phyloP scores from a whole-genome alignment of 495 filamentous ascomycete genomes.

The Xylaria bambusicola region DNA sequence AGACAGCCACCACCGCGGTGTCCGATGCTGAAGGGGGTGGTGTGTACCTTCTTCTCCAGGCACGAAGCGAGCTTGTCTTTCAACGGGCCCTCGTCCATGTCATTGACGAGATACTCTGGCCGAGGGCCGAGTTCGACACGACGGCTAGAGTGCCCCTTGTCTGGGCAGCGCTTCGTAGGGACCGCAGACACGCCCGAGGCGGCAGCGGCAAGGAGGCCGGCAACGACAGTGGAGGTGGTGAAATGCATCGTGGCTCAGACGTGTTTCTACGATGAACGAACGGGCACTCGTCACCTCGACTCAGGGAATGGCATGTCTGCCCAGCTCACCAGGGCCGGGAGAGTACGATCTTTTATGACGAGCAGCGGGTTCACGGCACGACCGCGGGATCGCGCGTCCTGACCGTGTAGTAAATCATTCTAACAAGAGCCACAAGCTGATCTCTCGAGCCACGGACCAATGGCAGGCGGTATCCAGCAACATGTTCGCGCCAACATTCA shows the following conservation, averaged over 20 bases:
- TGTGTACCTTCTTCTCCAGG: conserved; percentile 43
- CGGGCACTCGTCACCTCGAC: not conserved
- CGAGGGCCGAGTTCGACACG: conserved; percentile 56
- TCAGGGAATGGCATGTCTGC: not conserved
- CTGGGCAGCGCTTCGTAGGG: conserved; percentile 18
- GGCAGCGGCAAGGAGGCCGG: conserved; percentile 19
- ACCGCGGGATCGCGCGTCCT: not conserved
- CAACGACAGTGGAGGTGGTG: conserved; percentile 16
- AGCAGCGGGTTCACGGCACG: not conserved
- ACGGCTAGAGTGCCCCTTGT: conserved; percentile 24
- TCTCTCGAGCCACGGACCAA: conserved; percentile 20
- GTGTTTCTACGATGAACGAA: not conserved
- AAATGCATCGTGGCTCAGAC: conserved; percentile 18
- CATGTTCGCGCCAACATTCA: not conserved
- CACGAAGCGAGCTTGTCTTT: conserved; percentile 58
- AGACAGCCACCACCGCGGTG: conserved; percentile 61
- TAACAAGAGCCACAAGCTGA: not conserved
- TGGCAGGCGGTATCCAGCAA: conserved; percentile 16
- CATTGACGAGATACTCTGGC: conserved; percentile 59
- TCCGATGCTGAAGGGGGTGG: conserved; percentile 53
- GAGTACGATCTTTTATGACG: conserved; percentile 6
- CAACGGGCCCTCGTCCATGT: conserved; percentile 59
- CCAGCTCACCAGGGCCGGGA: not conserved
- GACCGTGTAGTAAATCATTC: too few species aligned
- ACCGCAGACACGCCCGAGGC: conserved; percentile 25